A percentile compares a stretch with the other conserved stretches of the same genome.
Evolutionary conservation across 805 yeast species (phyloP).

Genomic region (Torulaspora franciscae): DNA sequence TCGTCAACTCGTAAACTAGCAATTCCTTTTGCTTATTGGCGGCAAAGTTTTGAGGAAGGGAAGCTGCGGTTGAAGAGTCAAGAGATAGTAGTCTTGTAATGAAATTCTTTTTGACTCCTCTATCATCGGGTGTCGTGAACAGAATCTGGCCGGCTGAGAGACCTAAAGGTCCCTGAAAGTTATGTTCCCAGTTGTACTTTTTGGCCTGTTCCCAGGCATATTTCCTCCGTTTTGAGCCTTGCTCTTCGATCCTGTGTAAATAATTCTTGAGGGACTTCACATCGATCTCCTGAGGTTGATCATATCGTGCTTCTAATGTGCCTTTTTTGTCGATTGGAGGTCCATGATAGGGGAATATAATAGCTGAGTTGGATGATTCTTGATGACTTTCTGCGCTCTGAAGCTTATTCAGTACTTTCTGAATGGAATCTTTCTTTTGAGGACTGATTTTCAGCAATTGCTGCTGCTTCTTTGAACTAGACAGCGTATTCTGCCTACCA

Average conservation of each 20-base stretch:
- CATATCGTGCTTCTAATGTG: neutral
- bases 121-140: constrained; percentile 8
- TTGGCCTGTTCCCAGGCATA: constrained; percentile 20
- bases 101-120: neutral
- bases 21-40: constrained; percentile 10
- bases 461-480: neutral
- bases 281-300: constrained; percentile 8
- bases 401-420: constrained; percentile 8
- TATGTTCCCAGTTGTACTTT: constrained; percentile 25
- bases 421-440: constrained; percentile 9
- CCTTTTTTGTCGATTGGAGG: neutral
- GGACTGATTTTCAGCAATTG: constrained; percentile 15
- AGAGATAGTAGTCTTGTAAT: neutral
- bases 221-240: constrained; percentile 20
- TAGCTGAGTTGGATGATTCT: too few relatives aligned
- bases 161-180: constrained; percentile 2
- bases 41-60: neutral
- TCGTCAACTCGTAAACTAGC: constrained; percentile 16
- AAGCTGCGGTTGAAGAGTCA: neutral
- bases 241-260: constrained; percentile 19
- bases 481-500: neutral
- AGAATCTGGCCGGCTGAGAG: constrained; percentile 20
- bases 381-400: neutral
- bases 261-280: constrained; percentile 20
- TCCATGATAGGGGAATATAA: neutral